Conservation (phyloP, 345 rosid species). For the Xanthoceras sorbifolium region DNA sequence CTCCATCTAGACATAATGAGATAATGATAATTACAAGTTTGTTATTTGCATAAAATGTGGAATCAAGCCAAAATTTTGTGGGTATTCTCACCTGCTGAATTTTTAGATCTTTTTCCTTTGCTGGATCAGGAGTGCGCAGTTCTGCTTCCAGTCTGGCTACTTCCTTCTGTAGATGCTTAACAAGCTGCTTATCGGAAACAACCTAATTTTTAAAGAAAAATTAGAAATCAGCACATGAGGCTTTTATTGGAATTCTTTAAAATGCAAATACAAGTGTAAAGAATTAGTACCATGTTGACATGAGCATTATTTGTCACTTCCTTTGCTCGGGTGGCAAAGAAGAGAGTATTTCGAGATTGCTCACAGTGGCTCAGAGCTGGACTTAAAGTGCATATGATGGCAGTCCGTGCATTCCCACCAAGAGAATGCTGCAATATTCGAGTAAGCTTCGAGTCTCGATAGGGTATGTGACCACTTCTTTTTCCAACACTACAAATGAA, state of each 20-base stretch:
- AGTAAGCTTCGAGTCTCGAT: conserved; percentile 97
- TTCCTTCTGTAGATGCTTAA: conserved; percentile 98
- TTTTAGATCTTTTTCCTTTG: conserved; percentile 82
- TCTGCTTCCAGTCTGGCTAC: conserved; percentile 96
- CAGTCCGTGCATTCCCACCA: conserved; percentile 99
- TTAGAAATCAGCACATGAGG: neutral
- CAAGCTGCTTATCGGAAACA: conserved; percentile 95
- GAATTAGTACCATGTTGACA: conserved; percentile 83
- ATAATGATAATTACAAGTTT: conserved; percentile 13
- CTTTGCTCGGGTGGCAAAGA: conserved; percentile 96
- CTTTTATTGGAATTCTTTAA: neutral
- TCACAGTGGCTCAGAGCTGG: conserved; percentile 89
- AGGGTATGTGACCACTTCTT: conserved; percentile 92
- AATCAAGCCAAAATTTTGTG: conserved; percentile 10
- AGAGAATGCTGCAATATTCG: conserved; percentile 98
- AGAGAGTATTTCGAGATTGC: conserved; percentile 96
- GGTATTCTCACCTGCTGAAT: conserved; percentile 69
- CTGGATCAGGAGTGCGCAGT: conserved; percentile 92
- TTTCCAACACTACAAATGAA: conserved; percentile 72
- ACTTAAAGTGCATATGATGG: conserved; percentile 95
- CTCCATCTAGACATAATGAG: conserved; percentile 69
- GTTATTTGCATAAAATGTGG: neutral
- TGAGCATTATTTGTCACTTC: conserved; percentile 99
- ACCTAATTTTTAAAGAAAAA: conserved; percentile 46
- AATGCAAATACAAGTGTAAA: neutral